Evolutionary conservation across 2,329 filamentous ascomycete species (phyloP).

Genomic region (Ophiostoma ulmi): DNA sequence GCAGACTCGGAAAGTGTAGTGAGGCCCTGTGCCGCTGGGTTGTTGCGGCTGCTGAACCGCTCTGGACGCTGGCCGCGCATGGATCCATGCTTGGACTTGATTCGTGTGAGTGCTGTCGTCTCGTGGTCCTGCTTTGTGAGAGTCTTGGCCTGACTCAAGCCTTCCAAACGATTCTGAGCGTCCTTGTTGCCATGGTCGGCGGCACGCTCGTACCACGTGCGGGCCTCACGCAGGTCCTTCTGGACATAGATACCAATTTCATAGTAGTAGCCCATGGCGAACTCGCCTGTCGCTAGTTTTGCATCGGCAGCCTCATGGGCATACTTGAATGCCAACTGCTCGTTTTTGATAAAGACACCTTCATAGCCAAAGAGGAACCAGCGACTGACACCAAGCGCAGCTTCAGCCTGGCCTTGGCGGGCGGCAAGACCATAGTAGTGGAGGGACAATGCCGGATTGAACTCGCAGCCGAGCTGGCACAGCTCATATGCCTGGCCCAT

Average conservation of each 20-base stretch:
- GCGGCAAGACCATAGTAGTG: constrained; percentile 95
- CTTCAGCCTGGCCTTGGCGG: constrained; percentile 86
- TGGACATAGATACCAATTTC: constrained; percentile 91
- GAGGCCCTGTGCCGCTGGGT: constrained; percentile 38
- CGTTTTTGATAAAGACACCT: constrained; percentile 88
- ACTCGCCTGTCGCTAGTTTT: constrained; percentile 84
- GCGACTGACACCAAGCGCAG: constrained; percentile 92
- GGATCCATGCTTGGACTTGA: constrained; percentile 74
- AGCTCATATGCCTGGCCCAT: constrained; percentile 96
- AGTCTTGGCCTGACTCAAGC: constrained; percentile 74
- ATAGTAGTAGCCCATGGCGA: constrained; percentile 94
- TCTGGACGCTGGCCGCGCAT: constrained; percentile 58
- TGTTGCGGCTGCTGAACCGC: constrained; percentile 44
- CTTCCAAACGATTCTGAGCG: constrained; percentile 74
- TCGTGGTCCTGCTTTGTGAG: constrained; percentile 90
- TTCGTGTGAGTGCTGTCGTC: constrained; percentile 78
- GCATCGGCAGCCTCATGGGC: constrained; percentile 78
- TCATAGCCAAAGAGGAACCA: constrained; percentile 98
- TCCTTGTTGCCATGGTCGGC: constrained; percentile 89
- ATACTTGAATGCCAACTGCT: constrained; percentile 86
- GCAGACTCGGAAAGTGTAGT: constrained; percentile 46
- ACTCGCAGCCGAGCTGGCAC: constrained; percentile 88
- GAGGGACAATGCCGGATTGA: constrained; percentile 84
- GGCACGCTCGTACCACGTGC: constrained; percentile 85
- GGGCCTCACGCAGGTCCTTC: constrained; percentile 76